phyloP scores from a whole-genome alignment of 768 basidiomycete species.

The Arthromyces matolae region DNA sequence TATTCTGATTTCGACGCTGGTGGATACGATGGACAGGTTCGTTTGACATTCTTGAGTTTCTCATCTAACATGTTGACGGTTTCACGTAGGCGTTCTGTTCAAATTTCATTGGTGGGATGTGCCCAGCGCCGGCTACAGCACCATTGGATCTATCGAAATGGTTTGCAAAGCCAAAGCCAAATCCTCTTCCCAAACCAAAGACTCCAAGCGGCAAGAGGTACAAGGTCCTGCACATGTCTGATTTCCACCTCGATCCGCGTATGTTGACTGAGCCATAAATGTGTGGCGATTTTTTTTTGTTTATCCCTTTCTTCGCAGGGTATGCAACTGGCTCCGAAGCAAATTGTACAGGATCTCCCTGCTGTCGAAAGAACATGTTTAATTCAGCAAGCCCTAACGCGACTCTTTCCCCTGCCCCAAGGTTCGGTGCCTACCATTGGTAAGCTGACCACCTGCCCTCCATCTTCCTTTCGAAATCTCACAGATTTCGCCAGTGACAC shows the following conservation, averaged over 20 bases:
- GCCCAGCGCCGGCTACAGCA: slow-evolving; percentile 53
- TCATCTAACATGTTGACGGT: not conserved
- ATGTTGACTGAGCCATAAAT: slow-evolving; percentile 14
- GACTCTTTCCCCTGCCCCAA: slow-evolving; percentile 57
- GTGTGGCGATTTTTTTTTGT: not conserved
- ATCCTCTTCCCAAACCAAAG: slow-evolving; percentile 55
- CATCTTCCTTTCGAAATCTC: not conserved
- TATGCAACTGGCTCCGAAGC: slow-evolving; percentile 69
- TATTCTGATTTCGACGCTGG: slow-evolving; percentile 46
- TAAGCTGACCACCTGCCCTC: slow-evolving; percentile 13
- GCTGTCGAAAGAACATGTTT: slow-evolving; percentile 56
- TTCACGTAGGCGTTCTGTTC: slow-evolving; percentile 50
- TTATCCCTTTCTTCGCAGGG: slow-evolving; percentile 38
- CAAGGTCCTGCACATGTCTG: slow-evolving; percentile 75
- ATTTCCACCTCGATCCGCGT: slow-evolving; percentile 76
- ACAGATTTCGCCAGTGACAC: slow-evolving; percentile 53
- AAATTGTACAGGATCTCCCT: slow-evolving; percentile 59
- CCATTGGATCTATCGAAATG: slow-evolving; percentile 62
- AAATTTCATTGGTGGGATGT: slow-evolving; percentile 49
- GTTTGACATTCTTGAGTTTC: slow-evolving; percentile 7
- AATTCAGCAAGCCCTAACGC: slow-evolving; percentile 48
- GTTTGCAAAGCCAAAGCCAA: slow-evolving; percentile 77
- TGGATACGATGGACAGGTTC: slow-evolving; percentile 70
- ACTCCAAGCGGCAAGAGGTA: slow-evolving; percentile 60
- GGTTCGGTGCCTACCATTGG: slow-evolving; percentile 66